Base-by-base conservation (phyloP, 1,139 yeast genomes). In the Kodamaea suecica region DNA sequence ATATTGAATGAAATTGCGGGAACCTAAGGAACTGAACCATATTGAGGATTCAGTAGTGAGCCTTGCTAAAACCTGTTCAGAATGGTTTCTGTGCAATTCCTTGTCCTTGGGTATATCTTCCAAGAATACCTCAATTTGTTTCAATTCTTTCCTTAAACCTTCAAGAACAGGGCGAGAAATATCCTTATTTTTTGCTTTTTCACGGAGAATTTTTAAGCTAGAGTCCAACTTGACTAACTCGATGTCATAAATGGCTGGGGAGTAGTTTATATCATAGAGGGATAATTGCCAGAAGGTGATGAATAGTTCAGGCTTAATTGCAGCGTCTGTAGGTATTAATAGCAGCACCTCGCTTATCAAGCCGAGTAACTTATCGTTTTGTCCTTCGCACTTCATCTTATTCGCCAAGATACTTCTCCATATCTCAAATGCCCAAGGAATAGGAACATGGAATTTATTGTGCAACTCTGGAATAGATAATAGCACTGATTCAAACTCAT, bases 381-480 rank as follows among this genome's bases (percentile, higher is more conserved):
- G n/a, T n/a, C n/a, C n/a, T 27, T 5, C 31, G 39, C 21, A 38
- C 43, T 30, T 31, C 33, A 25, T 43, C 16, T 44, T 49, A 26
- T 41, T 46, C 27, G 48, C 48, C 27, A 59, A 46, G 17, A 62
- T 50, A 39, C 70, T 66, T 50, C 97, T 72, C 95, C 95, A 86
- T 2, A 87, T 52, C 41, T 83, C 87, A 59, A 84, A 87, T 0
- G 82, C 81, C 86, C 92, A 84, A 23, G 73, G 70, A 0, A 80
- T 66, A 3, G 78, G 70, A 3, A 88, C 70, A 3, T 72, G 68
- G 48, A 70, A 83, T 1, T 66, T 60, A 5, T 54, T 48, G 6
- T 73, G 55, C 29, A 88, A 61, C 4, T 66, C 70, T 2, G 63
- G 56, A 15, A 82, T 55, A 0, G 80, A 56, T 2, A 74, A 45